phyloP scores from a whole-genome alignment of 495 filamentous ascomycete species.

The Pyrenula massariospora region DNA sequence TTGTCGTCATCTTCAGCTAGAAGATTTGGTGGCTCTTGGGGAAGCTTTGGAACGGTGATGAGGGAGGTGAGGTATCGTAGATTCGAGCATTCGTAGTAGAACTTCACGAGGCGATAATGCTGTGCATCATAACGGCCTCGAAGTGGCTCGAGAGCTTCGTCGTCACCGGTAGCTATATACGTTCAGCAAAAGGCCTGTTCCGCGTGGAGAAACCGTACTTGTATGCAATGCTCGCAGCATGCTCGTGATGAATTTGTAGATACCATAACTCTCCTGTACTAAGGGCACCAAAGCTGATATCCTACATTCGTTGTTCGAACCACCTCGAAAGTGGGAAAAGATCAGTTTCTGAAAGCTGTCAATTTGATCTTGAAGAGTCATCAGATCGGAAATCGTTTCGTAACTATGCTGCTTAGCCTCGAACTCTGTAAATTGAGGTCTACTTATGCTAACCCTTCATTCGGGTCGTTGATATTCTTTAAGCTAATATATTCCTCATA shows the following conservation, averaged over 20 bases:
- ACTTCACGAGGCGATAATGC: conserved; percentile 89
- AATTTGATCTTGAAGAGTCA: conserved; percentile 95
- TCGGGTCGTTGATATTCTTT: conserved; percentile 96
- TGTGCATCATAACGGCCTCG: conserved; percentile 84
- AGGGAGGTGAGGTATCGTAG: conserved; percentile 89
- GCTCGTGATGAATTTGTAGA: conserved; percentile 92
- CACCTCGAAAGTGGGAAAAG: conserved; percentile 86
- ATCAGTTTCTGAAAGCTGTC: conserved; percentile 96
- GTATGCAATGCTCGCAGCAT: conserved; percentile 96
- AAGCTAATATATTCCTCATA: conserved; percentile 98
- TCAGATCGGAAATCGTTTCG: conserved; percentile 91
- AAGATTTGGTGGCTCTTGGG: conserved; percentile 84
- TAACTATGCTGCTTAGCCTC: conserved; percentile 41
- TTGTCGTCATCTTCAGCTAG: conserved; percentile 65
- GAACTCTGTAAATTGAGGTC: background rate
- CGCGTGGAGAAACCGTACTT: too few species aligned
- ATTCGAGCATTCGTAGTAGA: conserved; percentile 98
- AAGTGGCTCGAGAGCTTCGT: conserved; percentile 86
- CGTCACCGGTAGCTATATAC: conserved; percentile 69
- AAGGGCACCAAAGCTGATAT: conserved; percentile 89
- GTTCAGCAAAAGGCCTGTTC: conserved; percentile 3
- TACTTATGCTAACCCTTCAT: conserved; percentile 55
- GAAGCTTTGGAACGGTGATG: conserved; percentile 91
- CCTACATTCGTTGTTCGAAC: conserved; percentile 88
- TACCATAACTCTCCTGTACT: conserved; percentile 96